Evolutionary conservation across 805 yeast genomes (phyloP), one percentile per base, ranked within the genome.

Genomic region (Starmerella scarabaei): DNA sequence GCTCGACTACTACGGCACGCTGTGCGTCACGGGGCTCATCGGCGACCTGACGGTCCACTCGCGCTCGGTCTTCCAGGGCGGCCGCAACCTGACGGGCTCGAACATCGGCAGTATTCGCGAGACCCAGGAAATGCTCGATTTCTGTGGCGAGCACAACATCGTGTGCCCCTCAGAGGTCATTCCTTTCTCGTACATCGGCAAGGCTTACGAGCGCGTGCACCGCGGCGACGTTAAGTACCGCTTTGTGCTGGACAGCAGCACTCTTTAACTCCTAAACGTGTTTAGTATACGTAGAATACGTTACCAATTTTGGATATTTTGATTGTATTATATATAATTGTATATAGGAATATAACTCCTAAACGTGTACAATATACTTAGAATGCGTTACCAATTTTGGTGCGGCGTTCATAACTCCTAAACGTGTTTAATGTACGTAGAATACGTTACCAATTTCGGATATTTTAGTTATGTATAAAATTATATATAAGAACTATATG

Each of bases 1-100:
- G 21, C 64, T 81, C 56, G 74, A 67, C 53, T 73, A 77, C 31
- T 70, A 70, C 53, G 77, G 77, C 40, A 63, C 65, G 38, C 70
- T 76, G 55, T 66, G 76, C 39, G 65, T 77, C 27, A 84, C 75
- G 41, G 88, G 88, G 40, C 64, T 78, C 52, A 83, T 88, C 12
- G 55, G 49, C 21, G 29, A 40, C 43, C 45, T 39, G 32, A 28
- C 67, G 73, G 58, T 71, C 21, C 73, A 75, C 60, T 60, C 75
- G 48, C 48, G 57, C 17, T 52, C 60, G 44, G 58, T 69, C 37
- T 61, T 67, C 33, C 61, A 73, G 44, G 79, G 80, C 27, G 42
- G 41, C 38, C 20, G 32, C 8, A 23, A 15, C 11, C 11, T 50
- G 5, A 29, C 47, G 38, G 66, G 78, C 8, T 75, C 84, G 11